Evolutionary conservation across 768 basidiomycete species (phyloP), one percentile per base, ranked within the genome.

Genomic region (Lyophyllum atratum): DNA sequence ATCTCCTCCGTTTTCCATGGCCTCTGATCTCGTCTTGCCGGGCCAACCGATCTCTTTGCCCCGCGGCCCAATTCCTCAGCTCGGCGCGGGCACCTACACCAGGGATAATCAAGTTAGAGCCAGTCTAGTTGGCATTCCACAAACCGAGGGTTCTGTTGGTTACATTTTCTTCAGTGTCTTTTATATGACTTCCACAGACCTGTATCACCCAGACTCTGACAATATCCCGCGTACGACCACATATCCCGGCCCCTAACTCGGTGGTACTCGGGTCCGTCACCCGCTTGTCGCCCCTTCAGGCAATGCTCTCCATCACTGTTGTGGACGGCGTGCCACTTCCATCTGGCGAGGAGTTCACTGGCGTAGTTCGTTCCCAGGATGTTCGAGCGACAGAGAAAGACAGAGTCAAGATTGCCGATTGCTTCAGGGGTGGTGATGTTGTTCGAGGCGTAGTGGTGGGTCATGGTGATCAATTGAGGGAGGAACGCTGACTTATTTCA

Each of bases 381-480:
- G 86, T 97, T 21, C 76, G 95, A 52, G 89, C 90, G 12, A 95
- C 93, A 1, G 93, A 95, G 66, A 94, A 92, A 64, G 93, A 95
- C 74, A 86, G 85, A 64, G 84, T 95, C 56, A 93, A 90, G 73
- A 90, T 95, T 58, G 85, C 87, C 29, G 91, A 94, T 64, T 96
- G 93, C 66, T 97, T 96, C 70, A 81, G 94, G 24, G 92, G 92
- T 0, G 93, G 95, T 14, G 94, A 97, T 67, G 90, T 95, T 49
- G 89, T 97, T 29, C 84, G 88, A 57, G 93, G 92, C 14, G 68
- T 90, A 37, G 93, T 96, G 65, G 94, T 95, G 69, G 69, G 88
- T 78, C 21, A 24, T n/a, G 39, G 5, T 37, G 7, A 22, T 22
- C 19, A 0, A 25, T 4, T 43, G 52, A 21, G 29, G 58, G 28